These are phyloP conservation scores for Metschnikowia corniflorae DNA, from an alignment of 805 yeast genomes.

Conservation along the genomic window DNA sequence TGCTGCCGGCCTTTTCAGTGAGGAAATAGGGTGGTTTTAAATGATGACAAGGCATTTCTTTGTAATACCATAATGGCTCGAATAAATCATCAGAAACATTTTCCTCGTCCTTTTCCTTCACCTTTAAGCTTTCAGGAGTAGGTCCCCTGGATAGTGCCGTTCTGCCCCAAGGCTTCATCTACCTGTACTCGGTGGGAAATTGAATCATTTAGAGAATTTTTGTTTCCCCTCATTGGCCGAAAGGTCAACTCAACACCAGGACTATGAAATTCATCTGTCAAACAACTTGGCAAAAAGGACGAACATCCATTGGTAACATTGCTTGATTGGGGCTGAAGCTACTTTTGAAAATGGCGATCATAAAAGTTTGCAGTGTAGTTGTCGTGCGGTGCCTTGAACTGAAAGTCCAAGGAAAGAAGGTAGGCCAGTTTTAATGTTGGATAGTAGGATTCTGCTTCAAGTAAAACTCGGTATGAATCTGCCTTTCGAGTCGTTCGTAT, in stretches of 20 bases:
- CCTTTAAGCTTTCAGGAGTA: not conserved
- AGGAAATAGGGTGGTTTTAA: not conserved
- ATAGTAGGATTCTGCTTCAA: slow-evolving; percentile 4
- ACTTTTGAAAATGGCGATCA: too few species aligned
- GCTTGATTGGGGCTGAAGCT: too few species aligned
- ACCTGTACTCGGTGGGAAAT: not conserved
- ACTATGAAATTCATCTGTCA: too few species aligned
- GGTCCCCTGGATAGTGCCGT: too few species aligned
- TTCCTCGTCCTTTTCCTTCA: not conserved
- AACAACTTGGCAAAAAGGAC: too few species aligned
- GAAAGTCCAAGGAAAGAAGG: not conserved
- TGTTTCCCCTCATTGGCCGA: too few species aligned
- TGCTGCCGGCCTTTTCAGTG: not conserved
- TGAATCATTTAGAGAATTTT: too few species aligned
- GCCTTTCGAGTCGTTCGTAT: not conserved
- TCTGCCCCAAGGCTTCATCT: not conserved
- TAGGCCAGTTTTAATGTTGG: slow-evolving; percentile 4
- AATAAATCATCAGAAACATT: not conserved
- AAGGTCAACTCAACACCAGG: too few species aligned
- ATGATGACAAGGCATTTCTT: slow-evolving; percentile 1
- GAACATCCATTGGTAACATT: too few species aligned
- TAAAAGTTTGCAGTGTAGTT: too few species aligned
- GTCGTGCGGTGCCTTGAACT: slow-evolving; percentile 4
- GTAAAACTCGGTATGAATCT: not conserved
- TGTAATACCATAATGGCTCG: slow-evolving; percentile 1